Conservation (phyloP, 2,329 filamentous ascomycete species). For the Endothia cerciana region DNA sequence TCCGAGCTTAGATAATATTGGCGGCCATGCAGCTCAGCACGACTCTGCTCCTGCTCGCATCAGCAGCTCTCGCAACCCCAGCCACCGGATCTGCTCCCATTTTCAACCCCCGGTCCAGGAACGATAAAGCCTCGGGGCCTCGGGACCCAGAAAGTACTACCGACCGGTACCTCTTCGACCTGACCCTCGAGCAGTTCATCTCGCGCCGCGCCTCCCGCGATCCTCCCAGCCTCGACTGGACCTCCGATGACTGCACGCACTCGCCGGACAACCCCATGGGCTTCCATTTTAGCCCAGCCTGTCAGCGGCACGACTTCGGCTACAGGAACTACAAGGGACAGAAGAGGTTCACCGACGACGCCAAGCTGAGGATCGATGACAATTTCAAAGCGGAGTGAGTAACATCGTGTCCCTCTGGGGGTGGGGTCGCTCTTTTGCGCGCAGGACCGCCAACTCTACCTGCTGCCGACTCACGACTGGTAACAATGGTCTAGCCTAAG, state of each 20-base stretch:
- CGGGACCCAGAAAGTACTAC: constrained; percentile 34
- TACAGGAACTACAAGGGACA: constrained; percentile 58
- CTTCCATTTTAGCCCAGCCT: constrained; percentile 49
- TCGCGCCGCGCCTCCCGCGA: constrained; percentile 43
- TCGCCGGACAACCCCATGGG: constrained; percentile 49
- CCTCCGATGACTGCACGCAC: constrained; percentile 47
- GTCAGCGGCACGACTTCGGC: constrained; percentile 61
- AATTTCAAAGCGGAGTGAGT: constrained; percentile 53
- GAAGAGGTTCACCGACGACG: constrained; percentile 47
- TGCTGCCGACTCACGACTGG: neutral
- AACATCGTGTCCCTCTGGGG: no score
- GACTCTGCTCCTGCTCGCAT: neutral
- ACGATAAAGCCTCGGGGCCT: no score
- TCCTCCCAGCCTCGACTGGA: constrained; percentile 46
- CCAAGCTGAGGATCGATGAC: constrained; percentile 50
- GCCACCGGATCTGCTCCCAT: neutral
- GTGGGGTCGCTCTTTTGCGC: neutral
- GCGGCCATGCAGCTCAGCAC: neutral
- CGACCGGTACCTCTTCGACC: constrained; percentile 51
- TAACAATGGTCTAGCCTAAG: neutral
- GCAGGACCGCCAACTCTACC: neutral
- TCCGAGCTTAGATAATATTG: neutral
- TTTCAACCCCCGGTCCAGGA: no score
- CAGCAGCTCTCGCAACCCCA: neutral
- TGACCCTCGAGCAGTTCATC: constrained; percentile 48